These are phyloP conservation scores for Aureobasidium sp. DNA, from an alignment of 2,329 filamentous ascomycete genomes.

Conservation along the genomic window DNA sequence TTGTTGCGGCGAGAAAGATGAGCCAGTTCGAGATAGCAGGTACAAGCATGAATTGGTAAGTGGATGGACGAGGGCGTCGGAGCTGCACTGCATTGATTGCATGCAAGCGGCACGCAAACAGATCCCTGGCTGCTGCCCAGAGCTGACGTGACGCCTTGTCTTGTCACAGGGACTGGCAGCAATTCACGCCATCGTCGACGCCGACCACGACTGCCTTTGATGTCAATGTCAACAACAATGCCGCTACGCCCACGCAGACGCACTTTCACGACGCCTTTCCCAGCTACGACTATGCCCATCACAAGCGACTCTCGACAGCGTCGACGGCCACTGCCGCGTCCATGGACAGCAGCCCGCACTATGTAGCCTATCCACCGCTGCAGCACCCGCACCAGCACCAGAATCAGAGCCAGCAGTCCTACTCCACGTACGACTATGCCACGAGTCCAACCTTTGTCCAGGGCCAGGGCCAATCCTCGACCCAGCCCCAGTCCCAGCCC, in stretches of 20 bases:
- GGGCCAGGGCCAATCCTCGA: neutral
- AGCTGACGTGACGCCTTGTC: slow-evolving; percentile 3
- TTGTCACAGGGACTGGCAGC: slow-evolving; percentile 16
- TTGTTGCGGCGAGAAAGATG: neutral
- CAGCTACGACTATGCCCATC: slow-evolving; percentile 26
- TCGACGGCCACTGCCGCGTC: slow-evolving; percentile 1
- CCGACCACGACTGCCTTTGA: slow-evolving; percentile 38
- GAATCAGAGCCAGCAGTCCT: neutral
- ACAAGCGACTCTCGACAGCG: slow-evolving; percentile 3
- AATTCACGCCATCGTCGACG: slow-evolving; percentile 45
- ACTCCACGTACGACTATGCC: slow-evolving; percentile 3
- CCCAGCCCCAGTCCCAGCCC: neutral
- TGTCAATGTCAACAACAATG: slow-evolving; percentile 1
- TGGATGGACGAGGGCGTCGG: neutral
- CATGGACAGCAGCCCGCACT: slow-evolving; percentile 13
- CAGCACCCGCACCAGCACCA: neutral
- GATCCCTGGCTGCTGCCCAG: neutral
- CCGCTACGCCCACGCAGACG: neutral
- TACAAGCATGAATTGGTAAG: slow-evolving; percentile 14
- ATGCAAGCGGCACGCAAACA: neutral
- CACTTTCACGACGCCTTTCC: slow-evolving; percentile 46
- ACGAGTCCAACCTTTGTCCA: slow-evolving; percentile 1
- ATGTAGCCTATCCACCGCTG: slow-evolving; percentile 3
- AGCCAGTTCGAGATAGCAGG: neutral
- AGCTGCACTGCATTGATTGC: neutral